A percentile compares a stretch with the other conserved stretches of the same genome.
These are phyloP conservation scores for Suhomyces yuchorum DNA, from an alignment of 1,139 yeast species.

Conservation along the genomic window DNA sequence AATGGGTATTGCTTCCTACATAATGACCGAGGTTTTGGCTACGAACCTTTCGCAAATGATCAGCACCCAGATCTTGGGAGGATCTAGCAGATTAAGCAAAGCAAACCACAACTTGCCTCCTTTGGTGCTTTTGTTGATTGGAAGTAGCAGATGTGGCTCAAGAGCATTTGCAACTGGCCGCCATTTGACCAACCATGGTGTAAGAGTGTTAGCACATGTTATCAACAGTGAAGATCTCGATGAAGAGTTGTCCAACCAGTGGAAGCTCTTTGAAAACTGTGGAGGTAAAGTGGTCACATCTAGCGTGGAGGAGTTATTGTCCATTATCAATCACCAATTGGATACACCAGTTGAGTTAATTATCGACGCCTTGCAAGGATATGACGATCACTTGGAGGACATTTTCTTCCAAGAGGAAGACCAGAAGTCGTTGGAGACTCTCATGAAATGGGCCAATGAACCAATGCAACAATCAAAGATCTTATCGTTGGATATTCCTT, in stretches of 20 bases:
- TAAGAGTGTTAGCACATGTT: constrained; percentile 63
- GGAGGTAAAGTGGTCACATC: constrained; percentile 46
- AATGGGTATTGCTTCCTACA: constrained; percentile 51
- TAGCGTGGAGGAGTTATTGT: constrained; percentile 35
- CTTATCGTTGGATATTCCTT: constrained; percentile 77
- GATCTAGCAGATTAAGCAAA: constrained; percentile 57
- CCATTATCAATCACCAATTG: constrained; percentile 43
- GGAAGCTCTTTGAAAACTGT: constrained; percentile 52
- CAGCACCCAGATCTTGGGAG: constrained; percentile 63
- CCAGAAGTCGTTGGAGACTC: constrained; percentile 38
- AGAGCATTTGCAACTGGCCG: constrained; percentile 81
- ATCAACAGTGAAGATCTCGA: constrained; percentile 38
- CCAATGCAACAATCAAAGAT: constrained; percentile 50
- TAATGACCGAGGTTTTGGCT: constrained; percentile 72
- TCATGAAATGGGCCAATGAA: constrained; percentile 71
- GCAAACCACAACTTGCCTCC: constrained; percentile 79
- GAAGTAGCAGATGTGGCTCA: constrained; percentile 73
- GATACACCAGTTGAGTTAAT: constrained; percentile 79
- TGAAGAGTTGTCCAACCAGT: constrained; percentile 41
- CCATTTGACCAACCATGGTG: constrained; percentile 74
- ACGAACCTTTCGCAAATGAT: constrained; percentile 64
- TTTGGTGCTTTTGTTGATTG: constrained; percentile 67
- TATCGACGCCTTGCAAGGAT: constrained; percentile 82
- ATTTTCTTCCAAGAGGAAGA: constrained; percentile 45
- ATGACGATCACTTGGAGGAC: constrained; percentile 65